Base-by-base conservation (phyloP, 179 eudicot species). In the Amaranthus tricolor region DNA sequence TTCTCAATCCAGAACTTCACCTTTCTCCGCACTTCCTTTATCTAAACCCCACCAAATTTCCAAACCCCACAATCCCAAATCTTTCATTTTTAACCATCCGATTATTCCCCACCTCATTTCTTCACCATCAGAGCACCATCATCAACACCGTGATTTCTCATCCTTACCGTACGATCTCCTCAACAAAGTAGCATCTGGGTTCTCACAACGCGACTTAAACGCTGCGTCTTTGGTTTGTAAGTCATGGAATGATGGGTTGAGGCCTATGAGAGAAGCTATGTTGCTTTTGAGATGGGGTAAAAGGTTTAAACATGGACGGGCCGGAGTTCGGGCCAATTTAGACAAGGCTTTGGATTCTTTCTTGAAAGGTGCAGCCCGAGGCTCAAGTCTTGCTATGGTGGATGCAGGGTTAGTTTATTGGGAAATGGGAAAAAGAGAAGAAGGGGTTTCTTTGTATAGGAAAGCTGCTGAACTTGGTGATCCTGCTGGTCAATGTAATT, bases 341-440 rank as follows among this genome's bases (percentile, higher is more conserved):
- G 74, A 82, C 17, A 90, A 88, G 80, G 99, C 97, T 15, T 76
- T 92, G 40, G 96, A 94, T 6, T 86, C 84, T 6, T 95, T 95
- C 69, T 70, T 89, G 19, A 86, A 90, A 72, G 99, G 91, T n/a
- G 97, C 89, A 16, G 88, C 91, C 7, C 90, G 89, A 4, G 99
- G 99, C 19, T 92, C 89, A 21, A 88, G 93, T 1, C 82, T 89
- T 1, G 96, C 97, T 6, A 92, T 95, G 99, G 97, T 95, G 57
- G 99, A 95, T 68, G 97, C 95, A 0, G 97, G 97, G 0, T 74
- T 95, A 78, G 71, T 93, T 47, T 92, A 89, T 74, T 90, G 97
- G 99, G 99, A 95, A 79, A 90, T 83, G 88, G 99, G 96, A 10
- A 77, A 47, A 76, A 89, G 68, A 73, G 88, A 88, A n/a, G 80